A percentile compares a stretch with the other conserved stretches of the same genome.
Conservation (phyloP, 768 basidiomycete genomes). For the Chlorophyllum brunneum region DNA sequence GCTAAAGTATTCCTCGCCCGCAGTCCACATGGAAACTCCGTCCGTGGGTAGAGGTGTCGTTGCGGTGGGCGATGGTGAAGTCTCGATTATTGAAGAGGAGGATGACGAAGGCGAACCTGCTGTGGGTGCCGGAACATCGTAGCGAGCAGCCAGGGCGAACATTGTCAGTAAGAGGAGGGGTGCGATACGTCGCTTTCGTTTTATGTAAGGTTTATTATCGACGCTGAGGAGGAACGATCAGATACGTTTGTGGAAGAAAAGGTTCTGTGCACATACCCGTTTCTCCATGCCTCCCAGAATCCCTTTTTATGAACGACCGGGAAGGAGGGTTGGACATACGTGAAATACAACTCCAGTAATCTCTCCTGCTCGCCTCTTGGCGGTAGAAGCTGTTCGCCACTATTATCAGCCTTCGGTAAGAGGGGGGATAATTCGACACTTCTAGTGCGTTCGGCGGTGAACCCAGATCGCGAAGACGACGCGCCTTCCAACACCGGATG, state of each 20-base stretch:
- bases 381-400: not conserved
- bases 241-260: not conserved
- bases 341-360: constrained; percentile 74
- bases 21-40: constrained; percentile 69
- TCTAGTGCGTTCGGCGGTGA: too few relatives aligned
- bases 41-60: constrained; percentile 36
- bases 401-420: not conserved
- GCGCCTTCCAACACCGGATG: not conserved
- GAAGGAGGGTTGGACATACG: constrained; percentile 74
- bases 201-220: constrained; percentile 32
- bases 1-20: constrained; percentile 70
- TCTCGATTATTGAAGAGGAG: not conserved
- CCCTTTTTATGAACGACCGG: constrained; percentile 72
- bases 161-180: constrained; percentile 75
- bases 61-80: constrained; percentile 8
- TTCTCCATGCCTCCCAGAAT: constrained; percentile 57
- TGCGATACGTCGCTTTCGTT: constrained; percentile 47
- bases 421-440: not conserved
- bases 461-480: not conserved
- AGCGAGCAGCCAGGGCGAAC: constrained; percentile 80
- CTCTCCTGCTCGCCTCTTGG: constrained; percentile 40
- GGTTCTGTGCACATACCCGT: constrained; percentile 25
- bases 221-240: not conserved
- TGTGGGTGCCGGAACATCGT: constrained; percentile 28
- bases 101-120: not conserved